Evolutionary conservation across 306 rosid species (phyloP).

Genomic region (Myrica gale): DNA sequence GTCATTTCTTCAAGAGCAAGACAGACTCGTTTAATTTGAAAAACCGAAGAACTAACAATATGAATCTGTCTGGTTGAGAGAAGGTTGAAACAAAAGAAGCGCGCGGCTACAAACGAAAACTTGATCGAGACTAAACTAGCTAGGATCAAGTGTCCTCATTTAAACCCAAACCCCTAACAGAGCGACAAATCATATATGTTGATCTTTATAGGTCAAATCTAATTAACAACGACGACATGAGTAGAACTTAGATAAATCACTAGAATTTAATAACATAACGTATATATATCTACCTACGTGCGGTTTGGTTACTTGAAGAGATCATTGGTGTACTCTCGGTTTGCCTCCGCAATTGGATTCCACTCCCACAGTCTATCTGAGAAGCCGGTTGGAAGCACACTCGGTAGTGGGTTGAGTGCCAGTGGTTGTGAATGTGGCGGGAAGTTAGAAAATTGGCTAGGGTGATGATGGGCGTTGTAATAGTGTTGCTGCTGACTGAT

Average conservation of each 20-base stretch:
- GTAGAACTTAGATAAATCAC: constrained; percentile 7
- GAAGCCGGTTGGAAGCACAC: constrained; percentile 53
- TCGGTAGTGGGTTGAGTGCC: constrained; percentile 43
- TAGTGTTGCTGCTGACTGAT: constrained; percentile 29
- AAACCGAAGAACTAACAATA: too few relatives aligned
- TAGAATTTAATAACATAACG: constrained; percentile 16
- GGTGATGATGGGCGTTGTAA: constrained; percentile 32
- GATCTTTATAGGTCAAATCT: constrained; percentile 29
- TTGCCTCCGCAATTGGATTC: constrained; percentile 73
- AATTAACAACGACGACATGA: background rate
- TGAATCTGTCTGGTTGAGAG: background rate
- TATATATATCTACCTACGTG: constrained; percentile 28
- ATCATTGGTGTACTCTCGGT: constrained; percentile 46
- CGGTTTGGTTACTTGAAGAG: constrained; percentile 67
- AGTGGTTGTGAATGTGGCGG: constrained; percentile 38
- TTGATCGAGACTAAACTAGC: background rate
- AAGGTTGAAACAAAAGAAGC: background rate
- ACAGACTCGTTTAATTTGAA: too few relatives aligned
- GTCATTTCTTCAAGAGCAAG: too few relatives aligned
- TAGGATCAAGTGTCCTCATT: background rate
- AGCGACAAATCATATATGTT: constrained; percentile 15
- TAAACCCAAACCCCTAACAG: constrained; percentile 19
- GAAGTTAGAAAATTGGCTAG: constrained; percentile 39
- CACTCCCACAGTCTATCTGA: constrained; percentile 92
- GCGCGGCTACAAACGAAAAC: background rate